phyloP scores from a whole-genome alignment of 2,329 filamentous ascomycete genomes.

The Colletotrichum spaethianum region DNA sequence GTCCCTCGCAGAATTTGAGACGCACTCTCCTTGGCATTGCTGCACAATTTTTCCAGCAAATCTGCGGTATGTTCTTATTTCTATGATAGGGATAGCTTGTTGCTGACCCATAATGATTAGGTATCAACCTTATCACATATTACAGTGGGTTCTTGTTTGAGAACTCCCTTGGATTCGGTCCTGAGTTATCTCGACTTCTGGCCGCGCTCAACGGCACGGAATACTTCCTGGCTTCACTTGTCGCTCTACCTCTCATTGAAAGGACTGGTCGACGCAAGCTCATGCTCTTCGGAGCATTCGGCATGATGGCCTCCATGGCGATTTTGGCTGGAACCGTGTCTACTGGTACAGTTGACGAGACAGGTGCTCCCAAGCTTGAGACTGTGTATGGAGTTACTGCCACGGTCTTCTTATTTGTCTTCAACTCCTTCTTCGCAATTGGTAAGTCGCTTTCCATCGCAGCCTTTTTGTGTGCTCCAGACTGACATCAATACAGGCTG shows the following conservation, averaged over 20 bases:
- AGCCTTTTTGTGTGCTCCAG: accelerated
- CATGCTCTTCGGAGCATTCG: conserved; percentile 75
- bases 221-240: conserved; percentile 56
- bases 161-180: conserved; percentile 60
- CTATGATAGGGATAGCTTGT: too few species aligned
- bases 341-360: conserved; percentile 49
- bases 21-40: conserved; percentile 64
- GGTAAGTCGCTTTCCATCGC: conserved; percentile 41
- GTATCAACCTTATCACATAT: conserved; percentile 54
- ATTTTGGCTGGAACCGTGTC: conserved; percentile 58
- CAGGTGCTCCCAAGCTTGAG: conserved; percentile 47
- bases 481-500: conserved; percentile 52
- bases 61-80: conserved; percentile 17
- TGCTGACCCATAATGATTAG: conserved; percentile 27
- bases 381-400: conserved; percentile 49
- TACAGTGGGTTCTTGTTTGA: conserved; percentile 53
- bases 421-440: conserved; percentile 73
- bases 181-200: conserved; percentile 64
- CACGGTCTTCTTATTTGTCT: conserved; percentile 71
- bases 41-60: conserved; percentile 48
- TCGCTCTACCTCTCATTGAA: conserved; percentile 60
- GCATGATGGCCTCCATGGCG: conserved; percentile 74
- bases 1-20: conserved; percentile 76
- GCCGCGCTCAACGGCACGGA: conserved; percentile 67
- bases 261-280: conserved; percentile 71